phyloP scores from a whole-genome alignment of 441 rosid genomes.

The Viola pubescens region DNA sequence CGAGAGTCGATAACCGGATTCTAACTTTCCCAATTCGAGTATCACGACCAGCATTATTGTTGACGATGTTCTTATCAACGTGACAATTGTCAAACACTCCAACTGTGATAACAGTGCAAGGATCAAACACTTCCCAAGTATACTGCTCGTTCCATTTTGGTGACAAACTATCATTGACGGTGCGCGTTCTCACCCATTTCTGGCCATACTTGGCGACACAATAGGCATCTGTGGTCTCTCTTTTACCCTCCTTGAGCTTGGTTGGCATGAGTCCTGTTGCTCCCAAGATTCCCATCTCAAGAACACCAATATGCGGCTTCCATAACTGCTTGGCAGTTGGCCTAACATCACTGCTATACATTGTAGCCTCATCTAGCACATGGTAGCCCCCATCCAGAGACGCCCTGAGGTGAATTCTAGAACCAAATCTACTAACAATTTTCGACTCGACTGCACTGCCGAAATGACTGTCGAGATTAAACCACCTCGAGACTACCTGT shows the following conservation, averaged over 20 bases:
- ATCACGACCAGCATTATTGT: conserved; percentile 22
- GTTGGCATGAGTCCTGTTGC: conserved; percentile 37
- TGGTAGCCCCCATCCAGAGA: conserved; percentile 48
- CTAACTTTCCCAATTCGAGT: conserved; percentile 42
- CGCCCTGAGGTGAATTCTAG: conserved; percentile 35
- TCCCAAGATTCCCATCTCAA: conserved; percentile 42
- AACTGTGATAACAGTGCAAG: conserved; percentile 38
- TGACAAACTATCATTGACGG: conserved; percentile 31
- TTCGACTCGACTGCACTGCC: conserved; percentile 29
- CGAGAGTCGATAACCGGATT: conserved; percentile 41
- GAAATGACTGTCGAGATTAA: conserved; percentile 32
- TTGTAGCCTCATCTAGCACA: conserved; percentile 42
- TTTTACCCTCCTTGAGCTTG: conserved; percentile 37
- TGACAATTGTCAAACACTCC: conserved; percentile 44
- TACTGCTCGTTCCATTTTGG: conserved; percentile 59
- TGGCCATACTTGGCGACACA: conserved; percentile 49
- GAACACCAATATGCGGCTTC: conserved; percentile 38
- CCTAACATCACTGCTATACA: conserved; percentile 38
- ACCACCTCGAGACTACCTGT: conserved; percentile 63
- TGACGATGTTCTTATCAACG: conserved; percentile 23
- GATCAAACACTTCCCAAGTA: conserved; percentile 65
- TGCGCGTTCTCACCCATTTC: conserved; percentile 45
- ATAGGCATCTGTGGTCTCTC: conserved; percentile 38
- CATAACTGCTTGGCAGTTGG: conserved; percentile 34
- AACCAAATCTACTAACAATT: conserved; percentile 17